These are phyloP conservation scores for Prosopis cineraria DNA, from an alignment of 306 rosid genomes.

Conservation along the genomic window DNA sequence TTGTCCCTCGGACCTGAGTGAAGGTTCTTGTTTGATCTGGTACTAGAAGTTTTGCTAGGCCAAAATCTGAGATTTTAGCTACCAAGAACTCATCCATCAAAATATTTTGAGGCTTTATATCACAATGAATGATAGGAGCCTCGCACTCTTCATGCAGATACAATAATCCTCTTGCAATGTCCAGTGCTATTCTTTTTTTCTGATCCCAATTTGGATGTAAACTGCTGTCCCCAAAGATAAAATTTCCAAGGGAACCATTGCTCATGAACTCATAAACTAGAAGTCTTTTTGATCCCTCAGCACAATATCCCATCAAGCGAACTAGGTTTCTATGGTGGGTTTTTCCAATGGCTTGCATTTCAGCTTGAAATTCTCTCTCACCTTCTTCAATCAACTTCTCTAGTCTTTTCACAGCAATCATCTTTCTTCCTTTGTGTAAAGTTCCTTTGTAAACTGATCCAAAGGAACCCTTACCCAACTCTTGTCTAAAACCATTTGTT, in stretches of 20 bases:
- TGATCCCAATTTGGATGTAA: slow-evolving; percentile 39
- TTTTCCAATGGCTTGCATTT: not conserved
- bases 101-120: slow-evolving; percentile 15
- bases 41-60: too few species aligned
- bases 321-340: not conserved
- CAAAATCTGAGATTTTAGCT: too few species aligned
- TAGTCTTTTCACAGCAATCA: slow-evolving; percentile 47
- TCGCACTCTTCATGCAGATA: slow-evolving; percentile 50
- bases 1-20: too few species aligned
- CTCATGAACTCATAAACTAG: slow-evolving; percentile 3
- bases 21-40: too few species aligned
- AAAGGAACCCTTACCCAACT: slow-evolving; percentile 44
- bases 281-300: not conserved
- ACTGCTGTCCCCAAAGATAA: slow-evolving; percentile 29
- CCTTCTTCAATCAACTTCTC: slow-evolving; percentile 45
- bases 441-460: slow-evolving; percentile 46
- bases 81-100: too few species aligned
- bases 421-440: slow-evolving; percentile 30
- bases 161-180: slow-evolving; percentile 43
- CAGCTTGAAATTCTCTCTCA: slow-evolving; percentile 18
- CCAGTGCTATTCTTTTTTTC: slow-evolving; percentile 41
- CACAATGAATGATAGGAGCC: slow-evolving; percentile 46
- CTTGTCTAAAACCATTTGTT: slow-evolving; percentile 9
- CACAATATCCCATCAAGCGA: not conserved
- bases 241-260: slow-evolving; percentile 43